Conservation (phyloP, 2,329 filamentous ascomycete genomes). For the Colletotrichum endophyticum region DNA sequence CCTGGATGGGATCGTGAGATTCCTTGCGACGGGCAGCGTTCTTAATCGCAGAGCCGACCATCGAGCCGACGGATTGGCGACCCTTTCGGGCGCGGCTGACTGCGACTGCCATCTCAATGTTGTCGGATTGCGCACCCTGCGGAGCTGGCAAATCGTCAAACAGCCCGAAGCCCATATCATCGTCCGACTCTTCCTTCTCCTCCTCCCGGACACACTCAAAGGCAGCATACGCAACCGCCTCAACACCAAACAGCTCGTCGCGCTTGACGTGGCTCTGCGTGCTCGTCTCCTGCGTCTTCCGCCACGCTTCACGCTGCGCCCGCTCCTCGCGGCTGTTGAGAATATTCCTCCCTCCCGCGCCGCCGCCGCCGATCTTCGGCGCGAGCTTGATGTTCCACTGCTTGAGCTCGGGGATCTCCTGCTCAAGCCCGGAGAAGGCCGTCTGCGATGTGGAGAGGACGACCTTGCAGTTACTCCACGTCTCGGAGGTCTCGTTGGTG, state of each 20-base stretch:
- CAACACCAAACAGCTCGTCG: not conserved
- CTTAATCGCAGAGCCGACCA: not conserved
- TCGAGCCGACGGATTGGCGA: not conserved
- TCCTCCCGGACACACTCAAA: not conserved
- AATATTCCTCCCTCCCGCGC: constrained; percentile 26
- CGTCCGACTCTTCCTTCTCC: not conserved
- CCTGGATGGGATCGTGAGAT: not conserved
- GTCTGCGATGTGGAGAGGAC: constrained; percentile 69
- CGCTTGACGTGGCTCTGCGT: not conserved
- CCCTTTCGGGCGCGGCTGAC: not conserved
- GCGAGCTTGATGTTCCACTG: constrained; percentile 62
- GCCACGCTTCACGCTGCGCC: constrained; percentile 34
- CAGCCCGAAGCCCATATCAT: not conserved
- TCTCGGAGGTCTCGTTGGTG: constrained; percentile 67
- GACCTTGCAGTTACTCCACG: constrained; percentile 65
- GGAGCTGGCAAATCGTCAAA: not conserved
- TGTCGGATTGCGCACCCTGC: constrained; percentile 17
- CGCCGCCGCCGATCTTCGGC: constrained; percentile 25
- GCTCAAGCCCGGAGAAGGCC: constrained; percentile 58
- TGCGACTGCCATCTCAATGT: not conserved
- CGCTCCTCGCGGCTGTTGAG: constrained; percentile 44
- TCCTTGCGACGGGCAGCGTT: not conserved
- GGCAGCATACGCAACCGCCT: not conserved
- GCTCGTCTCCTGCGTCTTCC: constrained; percentile 28
- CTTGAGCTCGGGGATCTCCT: constrained; percentile 57